Evolutionary conservation across 2,329 filamentous ascomycete species (phyloP), one percentile per base, ranked within the genome.

Genomic region (Exophiala sp.): DNA sequence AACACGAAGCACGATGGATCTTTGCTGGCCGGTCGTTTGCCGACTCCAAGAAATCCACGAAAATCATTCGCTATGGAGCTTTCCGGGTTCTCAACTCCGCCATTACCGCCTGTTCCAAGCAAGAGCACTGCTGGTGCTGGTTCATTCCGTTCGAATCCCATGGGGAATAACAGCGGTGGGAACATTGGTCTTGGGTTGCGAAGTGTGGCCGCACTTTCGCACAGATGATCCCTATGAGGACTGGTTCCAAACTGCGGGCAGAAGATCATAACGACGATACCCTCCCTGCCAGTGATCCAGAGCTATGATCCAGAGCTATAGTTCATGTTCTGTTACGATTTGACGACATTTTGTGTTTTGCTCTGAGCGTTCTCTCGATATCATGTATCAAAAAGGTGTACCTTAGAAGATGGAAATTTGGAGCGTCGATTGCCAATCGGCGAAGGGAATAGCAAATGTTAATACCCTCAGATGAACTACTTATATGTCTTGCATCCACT

Each of bases 1-100:
- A 50, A 39, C 14, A 55, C 54, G 5, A 60, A 55, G 42, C 51
- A 57, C 21, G 54, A 60, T 20, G 48, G 48, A 16, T 54, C 57
- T 6, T 16, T 55, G 40, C 54, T 52, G 8, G 47, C 57, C 8
- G 36, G 24, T 29, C 24, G 24, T 14, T 3, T 52, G 16, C 24
- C 47, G 45, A 57, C 57, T 10, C 49, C 57, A 2, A 53, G 41
- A 18, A 52, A 42, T 9, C 18, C 5, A 45, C 5, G 24, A 29
- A 29, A 29, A 21, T 5, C 32, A 44, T 18, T 5, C 34, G 2
- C 24, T 50, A 16, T 29, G 24, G 52, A 57, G 34, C 42, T 51
- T 11, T 52, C 54, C 10, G 41, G 33, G 14, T 57, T 47, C 39
- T 54, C 57, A n/a, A 57, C 54, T 14, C 57, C 57, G 5, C 57